phyloP scores from a whole-genome alignment of 257 asterid genomes.

The Orobanche coerulescens region DNA sequence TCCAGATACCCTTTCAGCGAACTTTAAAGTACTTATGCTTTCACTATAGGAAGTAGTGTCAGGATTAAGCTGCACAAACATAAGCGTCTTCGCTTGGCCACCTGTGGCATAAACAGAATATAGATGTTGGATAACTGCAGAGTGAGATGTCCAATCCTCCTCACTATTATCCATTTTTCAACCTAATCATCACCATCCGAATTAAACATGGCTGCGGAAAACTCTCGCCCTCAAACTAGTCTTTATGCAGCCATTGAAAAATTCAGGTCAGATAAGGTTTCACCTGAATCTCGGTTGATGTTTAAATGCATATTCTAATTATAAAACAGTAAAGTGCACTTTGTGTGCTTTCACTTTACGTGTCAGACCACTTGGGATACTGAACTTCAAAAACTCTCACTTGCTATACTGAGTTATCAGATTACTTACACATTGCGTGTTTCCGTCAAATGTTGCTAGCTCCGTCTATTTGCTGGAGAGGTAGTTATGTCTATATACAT shows the following conservation, averaged over 20 bases:
- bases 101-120: slow-evolving; percentile 36
- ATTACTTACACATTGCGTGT: too few species aligned
- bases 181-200: background rate
- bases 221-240: background rate
- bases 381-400: too few species aligned
- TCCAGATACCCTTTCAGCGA: slow-evolving; percentile 94
- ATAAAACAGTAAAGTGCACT: too few species aligned
- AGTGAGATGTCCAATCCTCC: background rate
- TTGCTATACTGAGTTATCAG: too few species aligned
- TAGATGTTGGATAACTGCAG: background rate
- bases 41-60: slow-evolving; percentile 59
- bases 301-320: background rate
- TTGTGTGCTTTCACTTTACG: too few species aligned
- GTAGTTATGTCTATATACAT: too few species aligned
- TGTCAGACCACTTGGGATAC: too few species aligned
- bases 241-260: background rate
- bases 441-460: too few species aligned
- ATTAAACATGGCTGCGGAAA: background rate
- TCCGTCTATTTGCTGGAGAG: too few species aligned
- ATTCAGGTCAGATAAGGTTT: background rate
- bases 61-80: slow-evolving; percentile 97
- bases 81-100: slow-evolving; percentile 91
- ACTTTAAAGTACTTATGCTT: slow-evolving; percentile 69
- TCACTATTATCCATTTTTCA: background rate
- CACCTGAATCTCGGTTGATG: background rate